Evolutionary conservation across 768 basidiomycete species (phyloP), one percentile per base, ranked within the genome.

Genomic region (Russula lepida): DNA sequence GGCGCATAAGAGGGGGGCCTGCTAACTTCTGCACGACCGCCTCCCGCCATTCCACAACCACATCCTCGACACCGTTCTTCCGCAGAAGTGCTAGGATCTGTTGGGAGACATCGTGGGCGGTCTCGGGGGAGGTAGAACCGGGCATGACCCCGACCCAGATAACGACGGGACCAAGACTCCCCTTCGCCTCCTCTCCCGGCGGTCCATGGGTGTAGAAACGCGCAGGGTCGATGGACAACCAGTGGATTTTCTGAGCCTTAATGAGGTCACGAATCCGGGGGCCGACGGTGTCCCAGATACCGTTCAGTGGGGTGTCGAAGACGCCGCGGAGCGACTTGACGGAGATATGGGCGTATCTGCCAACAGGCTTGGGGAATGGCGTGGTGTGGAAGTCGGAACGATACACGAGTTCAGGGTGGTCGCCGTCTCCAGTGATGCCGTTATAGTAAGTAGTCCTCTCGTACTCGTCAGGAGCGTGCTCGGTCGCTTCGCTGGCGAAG

Each of bases 21-120:
- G 30, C 23, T 0, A 61, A 30, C 43, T n/a, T 64, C 59, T 56
- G 44, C 25, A 23, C 2, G 43, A 53, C 49, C 0, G 35, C 59
- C 56, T 61, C 64, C 4, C 27, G 15, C 64, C 60, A 62, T 55
- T 64, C 64, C 9, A 64, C 52, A 0, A 62, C 60, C 4, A 9
- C 56, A n/a, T 17, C 64, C 25, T 64, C 39, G 12, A 58, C 46
- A 44, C 52, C 56, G 21, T 58, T 25, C 13, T 30, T 23, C 47
- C 0, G 1, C 2, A 64, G 60, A 30, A 64, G 50, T 0, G 35
- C 1, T 15, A 64, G 56, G 39, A 64, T 62, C 28, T 58, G 37
- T 13, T 39, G 56, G 27, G 60, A 62, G 23, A 49, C 56, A 0
- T 57, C 52, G 39, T 55, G 55, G 30, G 63, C 59, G 30, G 30